Evolutionary conservation across 306 rosid species (phyloP).

Genomic region (Trifolium pratense): DNA sequence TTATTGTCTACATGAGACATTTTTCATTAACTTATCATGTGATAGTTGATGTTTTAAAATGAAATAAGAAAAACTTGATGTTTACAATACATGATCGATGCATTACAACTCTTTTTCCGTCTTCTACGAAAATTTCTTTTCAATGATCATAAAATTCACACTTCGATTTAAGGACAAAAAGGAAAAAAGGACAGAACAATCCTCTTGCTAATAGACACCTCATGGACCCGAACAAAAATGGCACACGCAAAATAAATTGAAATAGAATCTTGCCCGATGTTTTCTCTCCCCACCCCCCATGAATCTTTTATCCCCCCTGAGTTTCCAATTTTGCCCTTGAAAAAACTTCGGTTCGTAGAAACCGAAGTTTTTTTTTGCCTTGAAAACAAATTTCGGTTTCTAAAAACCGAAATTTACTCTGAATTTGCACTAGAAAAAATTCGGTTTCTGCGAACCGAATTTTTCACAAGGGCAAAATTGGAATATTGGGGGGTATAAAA

Average conservation of each 20-base stretch:
- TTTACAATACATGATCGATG: conserved; percentile 26
- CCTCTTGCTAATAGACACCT: conserved; percentile 13
- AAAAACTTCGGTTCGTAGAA: too few relatives aligned
- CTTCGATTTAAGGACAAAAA: conserved; percentile 8
- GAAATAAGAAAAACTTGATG: background rate
- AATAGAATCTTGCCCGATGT: too few relatives aligned
- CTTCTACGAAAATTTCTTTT: conserved; percentile 20
- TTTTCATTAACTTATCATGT: background rate
- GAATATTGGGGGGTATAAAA: too few relatives aligned
- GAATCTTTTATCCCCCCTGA: too few relatives aligned
- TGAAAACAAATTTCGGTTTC: too few relatives aligned
- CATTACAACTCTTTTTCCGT: conserved; percentile 24
- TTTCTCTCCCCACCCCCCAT: too few relatives aligned
- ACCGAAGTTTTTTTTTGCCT: too few relatives aligned
- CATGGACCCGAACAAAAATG: conserved; percentile 14
- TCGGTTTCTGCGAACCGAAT: too few relatives aligned
- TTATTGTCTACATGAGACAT: background rate
- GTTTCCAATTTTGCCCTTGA: too few relatives aligned
- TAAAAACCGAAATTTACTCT: too few relatives aligned
- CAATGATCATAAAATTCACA: conserved; percentile 1
- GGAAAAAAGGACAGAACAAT: conserved; percentile 7
- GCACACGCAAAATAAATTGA: conserved; percentile 16
- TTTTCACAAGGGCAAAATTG: too few relatives aligned
- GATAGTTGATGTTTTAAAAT: conserved; percentile 4
- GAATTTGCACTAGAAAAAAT: too few relatives aligned